These are phyloP conservation scores for Trametes cingulata DNA, from an alignment of 768 basidiomycete genomes.

Conservation along the genomic window DNA sequence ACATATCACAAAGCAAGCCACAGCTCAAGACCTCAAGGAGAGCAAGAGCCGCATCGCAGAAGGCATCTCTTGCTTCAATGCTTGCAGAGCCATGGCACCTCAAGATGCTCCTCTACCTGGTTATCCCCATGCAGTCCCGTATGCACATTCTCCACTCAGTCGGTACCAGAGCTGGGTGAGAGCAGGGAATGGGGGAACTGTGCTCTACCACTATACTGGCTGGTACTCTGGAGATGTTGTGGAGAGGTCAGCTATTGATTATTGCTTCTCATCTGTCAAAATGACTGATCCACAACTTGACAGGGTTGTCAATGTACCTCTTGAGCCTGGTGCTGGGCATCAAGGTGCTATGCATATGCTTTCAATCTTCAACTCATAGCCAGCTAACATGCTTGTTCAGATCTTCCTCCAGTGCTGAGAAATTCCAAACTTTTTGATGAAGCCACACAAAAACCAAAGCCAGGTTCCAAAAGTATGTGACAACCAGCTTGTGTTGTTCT, in stretches of 20 bases:
- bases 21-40: constrained; percentile 36
- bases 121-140: constrained; percentile 44
- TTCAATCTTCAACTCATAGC: too few relatives aligned
- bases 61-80: constrained; percentile 37
- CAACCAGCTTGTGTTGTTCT: background rate
- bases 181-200: constrained; percentile 31
- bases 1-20: constrained; percentile 40
- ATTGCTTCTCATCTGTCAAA: background rate
- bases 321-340: constrained; percentile 52
- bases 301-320: constrained; percentile 57
- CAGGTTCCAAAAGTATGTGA: background rate
- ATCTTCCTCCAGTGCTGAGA: constrained; percentile 42
- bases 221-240: constrained; percentile 41
- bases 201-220: constrained; percentile 60
- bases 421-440: background rate
- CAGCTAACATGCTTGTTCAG: constrained; percentile 28
- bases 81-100: background rate
- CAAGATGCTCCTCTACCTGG: constrained; percentile 41
- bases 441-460: background rate
- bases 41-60: constrained; percentile 36
- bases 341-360: constrained; percentile 36
- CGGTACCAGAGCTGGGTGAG: constrained; percentile 46
- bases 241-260: constrained; percentile 47
- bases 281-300: background rate
- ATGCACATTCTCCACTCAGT: constrained; percentile 45